These are phyloP conservation scores for Phaffomyces antillensis DNA, from an alignment of 805 yeast genomes.

Conservation along the genomic window DNA sequence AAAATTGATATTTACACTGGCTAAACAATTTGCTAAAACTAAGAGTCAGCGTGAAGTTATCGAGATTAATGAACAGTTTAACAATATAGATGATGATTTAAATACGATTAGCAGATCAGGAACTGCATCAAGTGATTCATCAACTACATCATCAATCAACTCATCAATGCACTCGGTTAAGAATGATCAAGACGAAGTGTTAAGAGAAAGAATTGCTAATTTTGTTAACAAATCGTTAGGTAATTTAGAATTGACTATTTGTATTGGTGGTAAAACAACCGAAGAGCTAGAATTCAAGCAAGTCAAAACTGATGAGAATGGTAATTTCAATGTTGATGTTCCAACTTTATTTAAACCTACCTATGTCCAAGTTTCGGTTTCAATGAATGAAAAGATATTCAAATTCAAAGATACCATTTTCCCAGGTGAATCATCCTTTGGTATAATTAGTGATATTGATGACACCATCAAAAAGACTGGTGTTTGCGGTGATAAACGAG, in stretches of 20 bases:
- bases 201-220: slow-evolving; percentile 60
- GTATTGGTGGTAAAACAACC: slow-evolving; percentile 39
- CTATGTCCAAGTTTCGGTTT: slow-evolving; percentile 43
- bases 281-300: slow-evolving; percentile 26
- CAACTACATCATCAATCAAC: slow-evolving; percentile 5
- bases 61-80: slow-evolving; percentile 32
- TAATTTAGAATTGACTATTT: slow-evolving; percentile 44
- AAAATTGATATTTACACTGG: slow-evolving; percentile 57
- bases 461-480: slow-evolving; percentile 92
- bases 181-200: slow-evolving; percentile 34
- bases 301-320: slow-evolving; percentile 54
- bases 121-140: slow-evolving; percentile 4
- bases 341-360: slow-evolving; percentile 56
- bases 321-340: slow-evolving; percentile 53
- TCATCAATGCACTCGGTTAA: too few relatives aligned
- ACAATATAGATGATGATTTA: slow-evolving; percentile 12
- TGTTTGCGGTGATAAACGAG: slow-evolving; percentile 80
- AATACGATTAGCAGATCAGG: slow-evolving; percentile 1
- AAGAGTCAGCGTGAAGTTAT: slow-evolving; percentile 23
- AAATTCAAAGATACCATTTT: slow-evolving; percentile 38
- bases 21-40: slow-evolving; percentile 54
- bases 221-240: slow-evolving; percentile 66
- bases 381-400: slow-evolving; percentile 39
- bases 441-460: slow-evolving; percentile 85
- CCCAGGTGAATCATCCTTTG: slow-evolving; percentile 45